A percentile compares a stretch with the other conserved stretches of the same genome.
Evolutionary conservation across 2,329 filamentous ascomycete genomes (phyloP).

Genomic region (Sphaceloma murrayae): DNA sequence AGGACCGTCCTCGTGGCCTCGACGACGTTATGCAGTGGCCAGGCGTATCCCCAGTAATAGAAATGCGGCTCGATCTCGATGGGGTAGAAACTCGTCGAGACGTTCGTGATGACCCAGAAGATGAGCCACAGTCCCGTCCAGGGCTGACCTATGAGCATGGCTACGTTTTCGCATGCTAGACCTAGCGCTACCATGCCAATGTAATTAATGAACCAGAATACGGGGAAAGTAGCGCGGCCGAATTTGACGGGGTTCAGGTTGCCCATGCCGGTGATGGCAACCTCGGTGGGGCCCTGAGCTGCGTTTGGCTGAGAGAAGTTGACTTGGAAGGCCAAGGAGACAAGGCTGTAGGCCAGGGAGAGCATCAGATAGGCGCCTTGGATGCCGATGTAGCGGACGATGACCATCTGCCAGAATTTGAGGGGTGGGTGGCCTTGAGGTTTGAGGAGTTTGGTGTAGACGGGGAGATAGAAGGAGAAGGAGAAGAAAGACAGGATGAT

Average conservation of each 20-base stretch:
- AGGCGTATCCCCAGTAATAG: constrained; percentile 54
- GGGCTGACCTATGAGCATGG: constrained; percentile 51
- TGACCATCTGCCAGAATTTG: constrained; percentile 47
- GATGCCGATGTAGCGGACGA: constrained; percentile 50
- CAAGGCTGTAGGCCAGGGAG: constrained; percentile 53
- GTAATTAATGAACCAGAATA: constrained; percentile 47
- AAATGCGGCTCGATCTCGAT: constrained; percentile 50
- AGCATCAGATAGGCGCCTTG: constrained; percentile 51
- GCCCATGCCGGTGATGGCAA: constrained; percentile 26
- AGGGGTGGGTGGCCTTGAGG: constrained; percentile 48
- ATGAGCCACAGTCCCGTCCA: constrained; percentile 56
- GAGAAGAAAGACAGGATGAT: constrained; percentile 60
- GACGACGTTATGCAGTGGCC: constrained; percentile 55
- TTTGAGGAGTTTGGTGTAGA: constrained; percentile 49
- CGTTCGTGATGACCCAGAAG: constrained; percentile 54
- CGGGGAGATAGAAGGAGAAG: constrained; percentile 55
- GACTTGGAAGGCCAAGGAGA: constrained; percentile 54
- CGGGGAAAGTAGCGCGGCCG: constrained; percentile 48
- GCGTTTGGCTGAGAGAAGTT: constrained; percentile 43
- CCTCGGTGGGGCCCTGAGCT: constrained; percentile 36
- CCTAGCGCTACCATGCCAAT: constrained; percentile 54
- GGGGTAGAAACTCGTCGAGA: constrained; percentile 50
- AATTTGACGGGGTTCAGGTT: constrained; percentile 44
- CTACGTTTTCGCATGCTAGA: constrained; percentile 55
- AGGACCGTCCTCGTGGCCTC: constrained; percentile 51